Conservation (phyloP, 179 eudicot species). For the Carnegiea gigantea region DNA sequence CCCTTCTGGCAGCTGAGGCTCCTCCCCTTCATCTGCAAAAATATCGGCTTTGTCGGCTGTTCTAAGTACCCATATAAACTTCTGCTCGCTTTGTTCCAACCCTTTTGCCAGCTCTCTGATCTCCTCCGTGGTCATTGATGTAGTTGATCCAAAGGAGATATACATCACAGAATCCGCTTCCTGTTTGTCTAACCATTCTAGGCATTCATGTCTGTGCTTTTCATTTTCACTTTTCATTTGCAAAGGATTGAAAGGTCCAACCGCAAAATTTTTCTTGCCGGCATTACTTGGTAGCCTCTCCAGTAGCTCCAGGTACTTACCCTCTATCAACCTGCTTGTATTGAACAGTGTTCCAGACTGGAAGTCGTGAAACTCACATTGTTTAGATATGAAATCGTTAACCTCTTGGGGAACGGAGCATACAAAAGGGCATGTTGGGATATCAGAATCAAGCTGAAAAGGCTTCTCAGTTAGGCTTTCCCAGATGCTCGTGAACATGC, state of each 20-base stretch:
- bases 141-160: slow-evolving; percentile 56
- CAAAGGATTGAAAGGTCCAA: slow-evolving; percentile 36
- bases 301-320: slow-evolving; percentile 32
- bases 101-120: slow-evolving; percentile 49
- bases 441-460: slow-evolving; percentile 19
- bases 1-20: slow-evolving; percentile 34
- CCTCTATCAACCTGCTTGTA: slow-evolving; percentile 37
- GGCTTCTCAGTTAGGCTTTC: slow-evolving; percentile 26
- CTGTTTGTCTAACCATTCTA: slow-evolving; percentile 58
- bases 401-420: slow-evolving; percentile 34
- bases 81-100: slow-evolving; percentile 44
- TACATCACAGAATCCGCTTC: slow-evolving; percentile 39
- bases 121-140: slow-evolving; percentile 39
- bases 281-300: slow-evolving; percentile 22
- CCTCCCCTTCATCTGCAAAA: slow-evolving; percentile 18
- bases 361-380: slow-evolving; percentile 13
- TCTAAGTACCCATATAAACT: slow-evolving; percentile 60
- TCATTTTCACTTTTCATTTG: not conserved
- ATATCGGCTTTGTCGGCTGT: slow-evolving; percentile 49
- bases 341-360: slow-evolving; percentile 36
- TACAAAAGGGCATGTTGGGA: slow-evolving; percentile 24
- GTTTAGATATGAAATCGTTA: slow-evolving; percentile 23
- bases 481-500: slow-evolving; percentile 22
- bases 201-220: slow-evolving; percentile 29
- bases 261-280: slow-evolving; percentile 32